These are phyloP conservation scores for Phaffia rhodozyma DNA, from an alignment of 1,284 basidiomycete species.

Conservation along the genomic window DNA sequence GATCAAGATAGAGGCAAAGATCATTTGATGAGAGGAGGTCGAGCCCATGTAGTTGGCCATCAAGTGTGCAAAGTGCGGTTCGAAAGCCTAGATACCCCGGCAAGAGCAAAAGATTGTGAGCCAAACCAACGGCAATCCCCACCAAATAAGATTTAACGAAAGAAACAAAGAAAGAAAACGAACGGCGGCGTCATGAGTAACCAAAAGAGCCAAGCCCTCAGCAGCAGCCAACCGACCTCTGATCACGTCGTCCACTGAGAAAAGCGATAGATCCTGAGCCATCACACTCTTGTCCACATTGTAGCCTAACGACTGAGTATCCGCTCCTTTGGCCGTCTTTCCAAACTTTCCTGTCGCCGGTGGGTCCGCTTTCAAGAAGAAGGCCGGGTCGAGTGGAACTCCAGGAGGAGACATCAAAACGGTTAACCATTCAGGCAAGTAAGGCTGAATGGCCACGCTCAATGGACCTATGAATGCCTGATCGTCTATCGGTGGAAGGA, in stretches of 20 bases:
- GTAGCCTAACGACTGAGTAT: conserved; percentile 42
- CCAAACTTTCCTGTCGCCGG: conserved; percentile 17
- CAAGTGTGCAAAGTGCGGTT: conserved; percentile 2
- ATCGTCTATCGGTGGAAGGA: conserved; percentile 45
- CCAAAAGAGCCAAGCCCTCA: conserved; percentile 61
- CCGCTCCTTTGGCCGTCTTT: conserved; percentile 35
- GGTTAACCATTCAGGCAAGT: conserved; percentile 55
- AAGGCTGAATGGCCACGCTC: conserved; percentile 25
- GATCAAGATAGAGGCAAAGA: conserved; percentile 67
- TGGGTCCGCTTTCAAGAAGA: conserved; percentile 48
- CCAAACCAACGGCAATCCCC: background rate
- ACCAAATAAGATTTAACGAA: background rate
- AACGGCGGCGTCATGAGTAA: conserved; percentile 53
- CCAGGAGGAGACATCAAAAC: conserved; percentile 88
- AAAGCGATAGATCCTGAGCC: conserved; percentile 74
- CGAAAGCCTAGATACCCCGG: conserved; percentile 38
- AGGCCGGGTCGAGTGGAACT: conserved; percentile 55
- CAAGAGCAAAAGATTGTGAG: conserved; percentile 23
- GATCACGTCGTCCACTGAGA: conserved; percentile 66
- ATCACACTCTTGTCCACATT: conserved; percentile 97
- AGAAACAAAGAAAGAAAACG: conserved; percentile 13
- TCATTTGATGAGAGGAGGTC: conserved; percentile 80
- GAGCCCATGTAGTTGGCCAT: conserved; percentile 69
- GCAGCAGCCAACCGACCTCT: conserved; percentile 72
- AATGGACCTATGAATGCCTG: conserved; percentile 41